A percentile compares a stretch with the other conserved stretches of the same genome.
Evolutionary conservation across 306 rosid genomes (phyloP).

Genomic region (Trichosanthes truncata): DNA sequence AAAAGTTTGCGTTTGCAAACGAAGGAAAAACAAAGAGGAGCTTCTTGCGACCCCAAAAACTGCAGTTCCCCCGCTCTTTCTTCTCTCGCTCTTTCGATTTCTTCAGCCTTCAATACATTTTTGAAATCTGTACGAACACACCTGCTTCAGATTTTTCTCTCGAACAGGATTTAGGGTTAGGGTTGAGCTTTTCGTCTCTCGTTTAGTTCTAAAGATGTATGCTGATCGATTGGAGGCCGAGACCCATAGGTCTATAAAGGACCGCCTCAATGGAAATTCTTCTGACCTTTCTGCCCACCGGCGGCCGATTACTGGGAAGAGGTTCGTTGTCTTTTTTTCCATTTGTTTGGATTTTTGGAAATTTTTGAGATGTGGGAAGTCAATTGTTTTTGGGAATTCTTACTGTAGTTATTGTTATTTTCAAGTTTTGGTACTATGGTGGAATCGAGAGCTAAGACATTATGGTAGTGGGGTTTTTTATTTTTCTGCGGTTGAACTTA

Average conservation of each 20-base stretch:
- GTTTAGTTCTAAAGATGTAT: slow-evolving; percentile 39
- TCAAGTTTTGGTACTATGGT: not conserved
- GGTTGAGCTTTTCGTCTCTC: not conserved
- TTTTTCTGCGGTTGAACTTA: not conserved
- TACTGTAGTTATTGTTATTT: not conserved
- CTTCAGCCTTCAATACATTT: not conserved
- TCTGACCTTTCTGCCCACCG: slow-evolving; percentile 33
- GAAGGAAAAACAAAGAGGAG: not conserved
- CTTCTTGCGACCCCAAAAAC: not conserved
- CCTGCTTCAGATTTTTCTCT: not conserved
- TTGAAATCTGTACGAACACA: not conserved
- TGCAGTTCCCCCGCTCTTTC: not conserved
- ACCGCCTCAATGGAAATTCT: slow-evolving; percentile 66
- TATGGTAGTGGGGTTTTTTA: not conserved
- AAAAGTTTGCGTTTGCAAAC: not conserved
- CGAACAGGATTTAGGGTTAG: slow-evolving; percentile 8
- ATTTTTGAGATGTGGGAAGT: not conserved
- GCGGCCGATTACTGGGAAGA: slow-evolving; percentile 64
- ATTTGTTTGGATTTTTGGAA: not conserved
- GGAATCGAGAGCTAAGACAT: not conserved
- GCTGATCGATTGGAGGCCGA: slow-evolving; percentile 84
- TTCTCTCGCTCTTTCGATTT: not conserved
- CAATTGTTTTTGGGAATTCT: not conserved
- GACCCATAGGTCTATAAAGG: slow-evolving; percentile 65
- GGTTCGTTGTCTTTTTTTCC: slow-evolving; percentile 26